A percentile compares a stretch with the other conserved stretches of the same genome.
Conservation (phyloP, 257 asterid genomes). For the Prunella vulgaris region DNA sequence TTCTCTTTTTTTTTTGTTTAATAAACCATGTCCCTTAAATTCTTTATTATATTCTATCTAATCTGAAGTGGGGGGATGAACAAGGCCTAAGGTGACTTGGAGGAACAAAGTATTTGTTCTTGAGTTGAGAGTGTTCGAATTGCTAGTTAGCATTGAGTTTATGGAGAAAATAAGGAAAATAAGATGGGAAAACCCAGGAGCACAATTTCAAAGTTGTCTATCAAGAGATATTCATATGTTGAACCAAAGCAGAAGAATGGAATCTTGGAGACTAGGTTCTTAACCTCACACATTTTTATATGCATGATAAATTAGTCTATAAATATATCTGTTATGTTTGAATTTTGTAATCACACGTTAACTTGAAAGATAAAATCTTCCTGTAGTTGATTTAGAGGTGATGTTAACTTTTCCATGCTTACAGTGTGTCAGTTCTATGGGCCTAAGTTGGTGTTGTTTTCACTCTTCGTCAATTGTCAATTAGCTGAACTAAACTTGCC, state of each 20-base stretch:
- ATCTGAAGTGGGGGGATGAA: neutral
- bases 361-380: neutral
- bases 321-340: neutral
- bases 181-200: neutral
- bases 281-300: neutral
- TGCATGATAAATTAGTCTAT: neutral
- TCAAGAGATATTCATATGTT: neutral
- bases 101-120: neutral
- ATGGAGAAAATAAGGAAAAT: neutral
- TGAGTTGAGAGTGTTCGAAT: neutral
- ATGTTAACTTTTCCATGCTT: neutral
- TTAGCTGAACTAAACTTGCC: conserved; percentile 5
- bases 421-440: neutral
- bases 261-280: neutral
- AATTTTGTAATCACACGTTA: neutral
- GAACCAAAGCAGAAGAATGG: neutral
- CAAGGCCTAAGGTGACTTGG: neutral
- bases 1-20: neutral
- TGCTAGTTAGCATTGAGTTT: neutral
- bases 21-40: neutral
- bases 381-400: neutral
- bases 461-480: neutral
- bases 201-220: neutral
- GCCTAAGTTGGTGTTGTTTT: neutral
- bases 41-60: neutral